Percentiles rank a stretch among this genome's conserved stretches.
Evolutionary conservation across 768 basidiomycete genomes (phyloP).

Genomic region (Wakefieldia striispora): DNA sequence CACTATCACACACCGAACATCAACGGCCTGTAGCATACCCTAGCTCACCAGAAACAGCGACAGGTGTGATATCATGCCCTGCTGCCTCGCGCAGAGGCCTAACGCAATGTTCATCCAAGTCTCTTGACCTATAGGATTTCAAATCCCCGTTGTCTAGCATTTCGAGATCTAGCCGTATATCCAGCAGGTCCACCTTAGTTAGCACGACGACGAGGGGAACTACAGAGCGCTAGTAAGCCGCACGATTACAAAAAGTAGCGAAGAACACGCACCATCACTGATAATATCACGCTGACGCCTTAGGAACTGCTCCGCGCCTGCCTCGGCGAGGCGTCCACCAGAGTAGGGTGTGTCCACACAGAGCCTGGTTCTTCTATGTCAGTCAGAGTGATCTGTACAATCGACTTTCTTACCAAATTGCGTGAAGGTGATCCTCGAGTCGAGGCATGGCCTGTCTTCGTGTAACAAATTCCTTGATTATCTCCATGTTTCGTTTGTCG

Average conservation of each 20-base stretch:
- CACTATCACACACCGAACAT: background rate
- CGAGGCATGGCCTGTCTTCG: constrained; percentile 1
- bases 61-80: background rate
- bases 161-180: constrained; percentile 2
- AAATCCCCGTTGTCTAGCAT: background rate
- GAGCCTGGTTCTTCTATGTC: background rate
- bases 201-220: no score
- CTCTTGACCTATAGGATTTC: background rate
- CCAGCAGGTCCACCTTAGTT: constrained; percentile 11
- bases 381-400: no score
- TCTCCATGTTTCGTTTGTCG: constrained; percentile 5
- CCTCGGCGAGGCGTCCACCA: background rate
- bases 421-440: constrained; percentile 10
- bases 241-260: no score
- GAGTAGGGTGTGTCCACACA: background rate
- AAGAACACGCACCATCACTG: background rate
- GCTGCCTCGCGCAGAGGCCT: background rate
- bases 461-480: constrained; percentile 2
- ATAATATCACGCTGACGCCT: background rate
- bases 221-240: background rate
- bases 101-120: background rate
- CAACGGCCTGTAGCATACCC: background rate
- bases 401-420: constrained; percentile 6
- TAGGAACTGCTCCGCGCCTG: background rate
- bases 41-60: constrained; percentile 11